Percentiles rank a stretch among this genome's conserved stretches.
phyloP scores from a whole-genome alignment of 495 filamentous ascomycete genomes.

The Parachaetomium inaequale region DNA sequence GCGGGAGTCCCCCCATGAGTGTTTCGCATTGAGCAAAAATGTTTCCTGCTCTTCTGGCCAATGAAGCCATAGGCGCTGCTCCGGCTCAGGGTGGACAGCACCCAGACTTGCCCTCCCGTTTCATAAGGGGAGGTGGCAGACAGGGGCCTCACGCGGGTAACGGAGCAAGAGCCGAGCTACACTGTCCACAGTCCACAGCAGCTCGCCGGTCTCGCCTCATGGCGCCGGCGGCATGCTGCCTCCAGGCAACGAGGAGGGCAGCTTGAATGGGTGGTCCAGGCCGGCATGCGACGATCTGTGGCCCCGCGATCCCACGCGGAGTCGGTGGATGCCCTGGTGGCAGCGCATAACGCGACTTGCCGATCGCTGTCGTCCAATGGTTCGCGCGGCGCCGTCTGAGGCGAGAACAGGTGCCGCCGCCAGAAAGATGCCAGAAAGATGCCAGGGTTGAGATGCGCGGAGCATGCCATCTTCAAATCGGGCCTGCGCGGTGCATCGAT shows the following conservation, averaged over 20 bases:
- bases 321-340: conserved; percentile 17
- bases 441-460: conserved; percentile 19
- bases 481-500: conserved; percentile 23
- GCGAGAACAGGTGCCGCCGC: conserved; percentile 13
- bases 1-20: conserved; percentile 17
- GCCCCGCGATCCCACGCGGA: conserved; percentile 11
- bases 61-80: conserved; percentile 35
- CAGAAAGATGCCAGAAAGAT: conserved; percentile 11
- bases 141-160: conserved; percentile 13
- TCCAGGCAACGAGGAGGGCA: background rate
- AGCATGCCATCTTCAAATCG: conserved; percentile 26
- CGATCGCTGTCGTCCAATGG: conserved; percentile 31
- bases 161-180: conserved; percentile 1
- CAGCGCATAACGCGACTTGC: conserved; percentile 31
- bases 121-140: conserved; percentile 18
- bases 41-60: conserved; percentile 31
- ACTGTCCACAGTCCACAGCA: background rate
- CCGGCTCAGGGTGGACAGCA: conserved; percentile 19
- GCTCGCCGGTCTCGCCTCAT: background rate
- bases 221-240: background rate
- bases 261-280: conserved; percentile 5
- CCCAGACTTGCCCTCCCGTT: conserved; percentile 11
- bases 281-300: conserved; percentile 10
- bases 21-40: conserved; percentile 34
- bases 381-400: conserved; percentile 10